These are phyloP conservation scores for Ceratocystis destructans DNA, from an alignment of 2,329 filamentous ascomycete genomes.

Conservation along the genomic window DNA sequence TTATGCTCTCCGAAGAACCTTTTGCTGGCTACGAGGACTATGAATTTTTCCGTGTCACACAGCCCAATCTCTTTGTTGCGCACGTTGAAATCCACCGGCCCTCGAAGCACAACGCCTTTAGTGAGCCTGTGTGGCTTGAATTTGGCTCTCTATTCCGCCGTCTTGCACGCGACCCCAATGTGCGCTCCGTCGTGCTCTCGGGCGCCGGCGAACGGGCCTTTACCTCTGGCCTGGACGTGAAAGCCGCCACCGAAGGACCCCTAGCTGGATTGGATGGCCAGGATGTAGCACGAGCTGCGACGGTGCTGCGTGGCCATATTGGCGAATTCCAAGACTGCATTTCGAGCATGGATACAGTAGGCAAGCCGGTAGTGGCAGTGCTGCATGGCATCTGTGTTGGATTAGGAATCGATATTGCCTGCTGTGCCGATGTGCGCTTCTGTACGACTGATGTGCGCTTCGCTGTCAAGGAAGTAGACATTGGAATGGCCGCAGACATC, in stretches of 20 bases:
- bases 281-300: constrained; percentile 54
- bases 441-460: constrained; percentile 46
- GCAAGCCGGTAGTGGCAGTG: constrained; percentile 79
- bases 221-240: constrained; percentile 72
- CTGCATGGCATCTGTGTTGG: constrained; percentile 69
- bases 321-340: constrained; percentile 70
- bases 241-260: constrained; percentile 42
- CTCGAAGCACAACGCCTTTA: constrained; percentile 77
- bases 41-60: constrained; percentile 60
- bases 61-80: constrained; percentile 59
- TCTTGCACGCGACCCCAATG: constrained; percentile 56
- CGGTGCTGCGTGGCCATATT: constrained; percentile 52
- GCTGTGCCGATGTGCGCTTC: constrained; percentile 57
- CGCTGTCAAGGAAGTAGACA: constrained; percentile 69
- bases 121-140: constrained; percentile 75
- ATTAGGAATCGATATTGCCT: constrained; percentile 60
- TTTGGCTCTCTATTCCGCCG: constrained; percentile 56
- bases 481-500: constrained; percentile 67
- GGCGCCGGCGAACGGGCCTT: constrained; percentile 75
- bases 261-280: constrained; percentile 26
- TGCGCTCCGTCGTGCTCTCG: constrained; percentile 66
- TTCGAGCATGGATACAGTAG: constrained; percentile 63
- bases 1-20: constrained; percentile 19
- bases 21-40: constrained; percentile 34
- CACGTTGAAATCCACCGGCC: constrained; percentile 87